Conservation (phyloP, 768 basidiomycete genomes). For the Kwoniella mangroviensis region DNA sequence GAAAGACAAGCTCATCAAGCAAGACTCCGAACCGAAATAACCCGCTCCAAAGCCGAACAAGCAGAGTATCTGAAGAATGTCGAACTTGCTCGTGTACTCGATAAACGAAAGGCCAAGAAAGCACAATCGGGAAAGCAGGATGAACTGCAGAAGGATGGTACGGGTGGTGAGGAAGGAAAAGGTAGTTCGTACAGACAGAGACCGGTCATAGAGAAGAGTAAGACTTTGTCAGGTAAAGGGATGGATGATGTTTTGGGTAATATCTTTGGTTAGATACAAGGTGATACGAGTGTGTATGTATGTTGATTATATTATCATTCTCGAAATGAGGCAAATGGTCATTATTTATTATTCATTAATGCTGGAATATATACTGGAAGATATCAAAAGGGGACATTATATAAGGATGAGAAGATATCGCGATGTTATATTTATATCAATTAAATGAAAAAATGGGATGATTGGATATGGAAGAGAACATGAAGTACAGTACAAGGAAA, state of each 20-base stretch:
- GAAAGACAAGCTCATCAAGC: slow-evolving; percentile 87
- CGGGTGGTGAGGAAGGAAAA: slow-evolving; percentile 10
- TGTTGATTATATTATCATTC: too few species aligned
- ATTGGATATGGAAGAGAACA: too few species aligned
- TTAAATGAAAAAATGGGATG: too few species aligned
- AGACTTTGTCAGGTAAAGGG: slow-evolving; percentile 36
- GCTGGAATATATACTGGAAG: too few species aligned
- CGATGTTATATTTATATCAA: too few species aligned
- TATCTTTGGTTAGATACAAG: slow-evolving; percentile 45
- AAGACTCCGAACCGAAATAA: slow-evolving; percentile 86
- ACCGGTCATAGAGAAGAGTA: slow-evolving; percentile 34
- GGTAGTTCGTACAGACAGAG: slow-evolving; percentile 41
- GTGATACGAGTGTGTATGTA: background rate
- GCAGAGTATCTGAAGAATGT: slow-evolving; percentile 92
- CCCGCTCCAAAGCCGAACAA: slow-evolving; percentile 85
- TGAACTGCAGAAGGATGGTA: background rate
- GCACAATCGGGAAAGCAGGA: slow-evolving; percentile 20
- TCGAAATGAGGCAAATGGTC: too few species aligned
- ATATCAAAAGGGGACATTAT: too few species aligned
- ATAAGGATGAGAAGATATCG: too few species aligned
- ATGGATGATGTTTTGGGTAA: slow-evolving; percentile 53
- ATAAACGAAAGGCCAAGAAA: slow-evolving; percentile 57
- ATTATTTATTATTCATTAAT: too few species aligned
- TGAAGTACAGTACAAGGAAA: too few species aligned
- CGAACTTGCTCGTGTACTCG: slow-evolving; percentile 77